Conservation (phyloP, 495 filamentous ascomycete genomes). For the Achaetomiella virescens region DNA sequence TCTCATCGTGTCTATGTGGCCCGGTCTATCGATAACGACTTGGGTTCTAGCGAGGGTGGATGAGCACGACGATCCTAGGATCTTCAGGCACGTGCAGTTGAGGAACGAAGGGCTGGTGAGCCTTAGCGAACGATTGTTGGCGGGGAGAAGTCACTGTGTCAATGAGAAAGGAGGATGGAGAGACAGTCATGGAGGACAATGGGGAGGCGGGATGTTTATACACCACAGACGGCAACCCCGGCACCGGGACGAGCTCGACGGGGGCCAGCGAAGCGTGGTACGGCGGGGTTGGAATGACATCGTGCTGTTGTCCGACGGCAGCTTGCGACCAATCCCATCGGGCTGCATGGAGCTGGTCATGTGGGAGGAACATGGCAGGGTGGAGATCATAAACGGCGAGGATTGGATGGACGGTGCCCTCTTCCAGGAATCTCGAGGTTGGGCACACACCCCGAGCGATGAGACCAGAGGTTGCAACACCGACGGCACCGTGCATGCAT, state of each 20-base stretch:
- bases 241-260: neutral
- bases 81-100: conserved; percentile 8
- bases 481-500: conserved; percentile 7
- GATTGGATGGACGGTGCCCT: conserved; percentile 1
- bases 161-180: conserved; percentile 22
- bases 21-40: conserved; percentile 14
- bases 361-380: neutral
- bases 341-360: conserved; percentile 5
- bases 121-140: conserved; percentile 45
- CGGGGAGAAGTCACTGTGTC: neutral
- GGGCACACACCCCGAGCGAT: conserved; percentile 8
- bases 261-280: neutral
- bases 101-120: conserved; percentile 34
- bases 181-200: conserved; percentile 9
- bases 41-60: conserved; percentile 21
- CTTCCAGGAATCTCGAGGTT: conserved; percentile 14
- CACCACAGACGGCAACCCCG: conserved; percentile 7
- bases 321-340: conserved; percentile 12
- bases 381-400: conserved; percentile 7
- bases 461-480: conserved; percentile 5
- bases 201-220: conserved; percentile 33
- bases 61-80: conserved; percentile 5
- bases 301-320: conserved; percentile 11
- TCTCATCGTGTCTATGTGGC: conserved; percentile 34
- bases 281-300: conserved; percentile 13